Evolutionary conservation across 202 grass and related monocot species (phyloP).

Genomic region (Cymbopogon flexuosus): DNA sequence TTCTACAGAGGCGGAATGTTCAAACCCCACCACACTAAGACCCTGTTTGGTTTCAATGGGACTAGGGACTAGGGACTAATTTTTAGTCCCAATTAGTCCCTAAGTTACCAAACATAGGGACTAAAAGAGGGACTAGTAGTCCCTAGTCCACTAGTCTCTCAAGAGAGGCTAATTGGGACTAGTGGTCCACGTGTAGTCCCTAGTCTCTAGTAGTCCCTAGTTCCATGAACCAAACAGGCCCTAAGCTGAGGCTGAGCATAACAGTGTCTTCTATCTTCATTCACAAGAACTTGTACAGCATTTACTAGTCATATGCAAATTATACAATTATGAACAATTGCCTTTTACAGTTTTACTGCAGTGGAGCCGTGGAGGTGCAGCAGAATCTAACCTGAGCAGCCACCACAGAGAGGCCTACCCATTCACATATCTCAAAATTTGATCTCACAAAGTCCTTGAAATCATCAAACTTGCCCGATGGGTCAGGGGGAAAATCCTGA

Average conservation of each 20-base stretch:
- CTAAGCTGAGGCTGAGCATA: not conserved
- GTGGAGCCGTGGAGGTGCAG: not conserved
- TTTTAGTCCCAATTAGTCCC: too few species aligned
- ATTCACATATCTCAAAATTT: constrained; percentile 90
- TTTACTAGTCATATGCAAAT: not conserved
- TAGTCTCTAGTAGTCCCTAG: too few species aligned
- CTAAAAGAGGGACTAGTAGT: too few species aligned
- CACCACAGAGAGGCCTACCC: constrained; percentile 67
- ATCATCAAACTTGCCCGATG: constrained; percentile 78
- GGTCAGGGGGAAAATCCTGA: constrained; percentile 84
- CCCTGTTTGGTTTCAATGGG: too few species aligned
- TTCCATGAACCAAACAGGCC: too few species aligned
- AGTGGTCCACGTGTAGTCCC: too few species aligned
- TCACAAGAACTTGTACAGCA: not conserved
- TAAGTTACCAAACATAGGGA: too few species aligned
- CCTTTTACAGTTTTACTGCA: not conserved
- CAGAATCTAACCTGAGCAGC: constrained; percentile 61
- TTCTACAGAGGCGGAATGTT: not conserved
- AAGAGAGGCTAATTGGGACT: too few species aligned
- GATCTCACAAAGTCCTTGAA: constrained; percentile 67
- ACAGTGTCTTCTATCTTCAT: not conserved
- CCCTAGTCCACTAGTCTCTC: too few species aligned
- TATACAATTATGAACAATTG: not conserved
- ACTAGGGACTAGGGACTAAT: too few species aligned
- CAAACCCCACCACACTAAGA: constrained; percentile 8